Percentiles rank a stretch among this genome's conserved stretches.
phyloP scores from a whole-genome alignment of 768 basidiomycete genomes.

The Psilocybe subaeruginosa region DNA sequence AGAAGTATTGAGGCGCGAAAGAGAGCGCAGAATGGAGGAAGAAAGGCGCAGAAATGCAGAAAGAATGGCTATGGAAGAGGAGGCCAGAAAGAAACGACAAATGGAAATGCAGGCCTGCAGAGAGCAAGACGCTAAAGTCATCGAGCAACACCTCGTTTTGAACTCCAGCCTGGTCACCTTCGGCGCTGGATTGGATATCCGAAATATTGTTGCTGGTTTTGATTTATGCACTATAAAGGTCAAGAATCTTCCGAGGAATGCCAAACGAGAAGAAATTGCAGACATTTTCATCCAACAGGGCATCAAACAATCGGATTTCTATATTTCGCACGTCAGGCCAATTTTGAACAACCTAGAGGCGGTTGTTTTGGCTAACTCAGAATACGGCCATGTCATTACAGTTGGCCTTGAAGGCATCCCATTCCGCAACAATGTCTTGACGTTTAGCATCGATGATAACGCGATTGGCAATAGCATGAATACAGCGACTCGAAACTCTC shows the following conservation, averaged over 20 bases:
- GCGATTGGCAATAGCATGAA: conserved; percentile 46
- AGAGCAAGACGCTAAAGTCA: conserved; percentile 43
- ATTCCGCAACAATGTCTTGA: conserved; percentile 44
- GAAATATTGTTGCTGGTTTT: conserved; percentile 48
- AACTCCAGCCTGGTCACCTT: conserved; percentile 54
- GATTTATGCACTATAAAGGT: conserved; percentile 53
- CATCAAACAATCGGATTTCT: conserved; percentile 36
- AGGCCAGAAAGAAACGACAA: conserved; percentile 14
- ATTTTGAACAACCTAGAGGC: conserved; percentile 37
- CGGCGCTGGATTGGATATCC: conserved; percentile 50
- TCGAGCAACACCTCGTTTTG: conserved; percentile 44
- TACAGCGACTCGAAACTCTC: conserved; percentile 29
- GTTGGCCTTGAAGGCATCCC: conserved; percentile 49
- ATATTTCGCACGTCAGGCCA: conserved; percentile 20
- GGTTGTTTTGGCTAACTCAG: conserved; percentile 43
- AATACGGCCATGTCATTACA: conserved; percentile 43
- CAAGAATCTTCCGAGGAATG: conserved; percentile 45
- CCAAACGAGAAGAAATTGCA: conserved; percentile 40
- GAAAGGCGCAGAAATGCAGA: conserved; percentile 8
- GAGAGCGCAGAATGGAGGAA: conserved; percentile 13
- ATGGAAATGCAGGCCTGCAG: conserved; percentile 13
- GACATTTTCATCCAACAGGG: conserved; percentile 48
- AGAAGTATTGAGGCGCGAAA: conserved; percentile 10
- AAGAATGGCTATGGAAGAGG: conserved; percentile 1
- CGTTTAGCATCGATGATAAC: conserved; percentile 44